Percentiles rank a stretch among this genome's conserved stretches.
phyloP scores from a whole-genome alignment of 1,284 basidiomycete genomes.

The Inonotus hispidus region DNA sequence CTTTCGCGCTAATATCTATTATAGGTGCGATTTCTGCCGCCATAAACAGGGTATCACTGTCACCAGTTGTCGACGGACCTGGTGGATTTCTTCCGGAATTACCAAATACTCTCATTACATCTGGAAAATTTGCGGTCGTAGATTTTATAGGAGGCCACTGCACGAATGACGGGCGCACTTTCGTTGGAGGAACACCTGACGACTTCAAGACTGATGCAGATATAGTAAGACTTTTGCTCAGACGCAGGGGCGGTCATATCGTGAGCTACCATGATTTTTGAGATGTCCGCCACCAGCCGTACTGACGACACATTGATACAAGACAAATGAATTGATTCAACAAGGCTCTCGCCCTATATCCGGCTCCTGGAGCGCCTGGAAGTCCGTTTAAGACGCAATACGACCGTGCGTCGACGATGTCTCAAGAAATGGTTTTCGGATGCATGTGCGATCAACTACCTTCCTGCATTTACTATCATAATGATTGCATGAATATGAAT shows the following conservation, averaged over 20 bases:
- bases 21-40: conserved; percentile 34
- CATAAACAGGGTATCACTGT: conserved; percentile 33
- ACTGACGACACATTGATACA: neutral
- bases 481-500: neutral
- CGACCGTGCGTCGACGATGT: conserved; percentile 38
- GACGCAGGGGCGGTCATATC: conserved; percentile 33
- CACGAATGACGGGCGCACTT: conserved; percentile 38
- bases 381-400: conserved; percentile 37
- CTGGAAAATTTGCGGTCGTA: conserved; percentile 34
- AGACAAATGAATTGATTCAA: conserved; percentile 36
- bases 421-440: conserved; percentile 38
- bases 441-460: conserved; percentile 36
- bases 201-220: conserved; percentile 38
- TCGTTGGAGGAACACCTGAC: conserved; percentile 34
- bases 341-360: conserved; percentile 36
- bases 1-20: neutral
- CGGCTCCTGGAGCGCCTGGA: conserved; percentile 29
- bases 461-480: neutral
- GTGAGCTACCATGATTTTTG: conserved; percentile 24
- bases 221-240: conserved; percentile 33
- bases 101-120: conserved; percentile 35
- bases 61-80: conserved; percentile 35
- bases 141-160: conserved; percentile 42
- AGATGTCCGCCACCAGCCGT: neutral
- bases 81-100: conserved; percentile 36